These are phyloP conservation scores for Sextonia rubra DNA, from an alignment of 164 flowering plant species.

Conservation along the genomic window DNA sequence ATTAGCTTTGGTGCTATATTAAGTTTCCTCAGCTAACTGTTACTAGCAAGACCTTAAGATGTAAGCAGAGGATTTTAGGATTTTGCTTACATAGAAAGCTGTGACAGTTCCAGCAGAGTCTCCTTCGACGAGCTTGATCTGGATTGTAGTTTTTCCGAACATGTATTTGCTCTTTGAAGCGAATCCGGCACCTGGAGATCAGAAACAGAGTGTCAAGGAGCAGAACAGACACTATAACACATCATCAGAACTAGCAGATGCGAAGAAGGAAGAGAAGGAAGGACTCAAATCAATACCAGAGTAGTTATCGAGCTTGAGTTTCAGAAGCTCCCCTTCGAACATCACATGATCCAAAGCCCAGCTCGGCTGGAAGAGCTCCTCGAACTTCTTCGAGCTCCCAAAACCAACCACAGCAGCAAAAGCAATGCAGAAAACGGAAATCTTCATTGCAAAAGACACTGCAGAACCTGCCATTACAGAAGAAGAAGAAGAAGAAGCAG, in stretches of 20 bases:
- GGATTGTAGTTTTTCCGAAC: conserved; percentile 79
- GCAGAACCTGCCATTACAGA: conserved; percentile 8
- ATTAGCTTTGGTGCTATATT: no score
- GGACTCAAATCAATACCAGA: conserved; percentile 49
- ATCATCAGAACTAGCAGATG: not conserved
- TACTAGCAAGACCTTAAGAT: no score
- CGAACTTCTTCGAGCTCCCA: conserved; percentile 47
- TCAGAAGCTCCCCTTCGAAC: conserved; percentile 66
- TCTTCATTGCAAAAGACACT: not conserved
- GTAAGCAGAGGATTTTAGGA: no score
- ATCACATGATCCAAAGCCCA: conserved; percentile 79
- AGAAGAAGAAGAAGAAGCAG: not conserved
- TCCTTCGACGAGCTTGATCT: conserved; percentile 88
- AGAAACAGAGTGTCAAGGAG: not conserved
- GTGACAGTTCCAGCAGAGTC: conserved; percentile 99
- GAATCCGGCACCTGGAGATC: conserved; percentile 76
- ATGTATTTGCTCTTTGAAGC: conserved; percentile 78
- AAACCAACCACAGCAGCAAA: not conserved
- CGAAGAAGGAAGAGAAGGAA: not conserved
- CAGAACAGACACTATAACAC: not conserved
- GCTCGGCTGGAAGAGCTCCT: conserved; percentile 68
- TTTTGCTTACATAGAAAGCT: conserved; percentile 74
- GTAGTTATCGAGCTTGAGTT: conserved; percentile 73
- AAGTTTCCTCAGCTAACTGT: no score
- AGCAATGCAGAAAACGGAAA: not conserved